Evolutionary conservation across 306 rosid species (phyloP), one percentile per base, ranked within the genome.

Genomic region (Hippophae tibetana): DNA sequence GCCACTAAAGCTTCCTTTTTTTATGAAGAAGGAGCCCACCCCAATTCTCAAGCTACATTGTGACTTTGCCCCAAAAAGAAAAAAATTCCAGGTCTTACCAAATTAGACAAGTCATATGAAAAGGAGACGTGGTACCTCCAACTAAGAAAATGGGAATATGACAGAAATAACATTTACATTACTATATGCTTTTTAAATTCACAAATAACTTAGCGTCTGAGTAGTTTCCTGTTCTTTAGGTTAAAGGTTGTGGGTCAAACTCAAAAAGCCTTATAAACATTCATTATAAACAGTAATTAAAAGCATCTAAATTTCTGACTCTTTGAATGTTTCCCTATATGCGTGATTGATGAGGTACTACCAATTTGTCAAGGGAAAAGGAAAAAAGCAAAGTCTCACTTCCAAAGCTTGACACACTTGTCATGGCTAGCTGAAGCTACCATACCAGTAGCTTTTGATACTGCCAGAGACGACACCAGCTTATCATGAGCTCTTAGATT

Each of bases 381-480:
- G 23, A 18, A n/a, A 46, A 18, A 54, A n/a, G 64, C 27, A 23
- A 50, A 14, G 7, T 9, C 9, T 13, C 82, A 86, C 74, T 82
- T 84, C 97, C 97, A 90, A 43, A 90, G 60, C 74, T 81, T 90
- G 74, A 87, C 79, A 13, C 62, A 61, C 58, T 69, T 74, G 72
- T 84, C 94, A 47, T 82, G 86, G 70, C 95, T 83, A 18, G 82
- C 77, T 23, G 97, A 83, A 69, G 95, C 97, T 59, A 89, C 69
- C 72, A 89, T 40, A 38, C 87, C 86, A 12, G 74, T 56, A 56
- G 52, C 75, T 38, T 48, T 67, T 18, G 95, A 82, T 7, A 67
- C 86, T 11, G 94, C 90, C 81, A 87, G 60, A 12, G 87, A 70
- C 26, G 96, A 73, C 26, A 87, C 79, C 47, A 69, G 72, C 42